Evolutionary conservation across 805 yeast species (phyloP).

Genomic region (Candida argentea): DNA sequence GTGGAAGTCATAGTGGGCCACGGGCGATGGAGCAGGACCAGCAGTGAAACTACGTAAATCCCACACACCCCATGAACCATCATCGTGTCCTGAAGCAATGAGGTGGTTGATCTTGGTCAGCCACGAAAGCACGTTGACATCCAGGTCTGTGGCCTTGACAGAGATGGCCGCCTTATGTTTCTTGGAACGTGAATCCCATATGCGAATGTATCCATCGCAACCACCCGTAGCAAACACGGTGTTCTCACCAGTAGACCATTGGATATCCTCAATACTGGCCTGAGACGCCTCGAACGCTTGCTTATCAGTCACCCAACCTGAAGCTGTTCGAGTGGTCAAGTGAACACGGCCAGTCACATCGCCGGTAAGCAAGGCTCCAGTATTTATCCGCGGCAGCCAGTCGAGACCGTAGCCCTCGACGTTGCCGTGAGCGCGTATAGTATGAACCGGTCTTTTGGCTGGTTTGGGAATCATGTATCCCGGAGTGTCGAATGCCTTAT

Average conservation of each 20-base stretch:
- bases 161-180: slow-evolving; percentile 86
- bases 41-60: slow-evolving; percentile 78
- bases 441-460: slow-evolving; percentile 71
- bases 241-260: slow-evolving; percentile 87
- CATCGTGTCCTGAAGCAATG: slow-evolving; percentile 94
- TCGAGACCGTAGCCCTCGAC: slow-evolving; percentile 97
- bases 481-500: slow-evolving; percentile 78
- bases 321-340: slow-evolving; percentile 65
- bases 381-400: slow-evolving; percentile 81
- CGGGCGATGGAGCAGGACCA: slow-evolving; percentile 57
- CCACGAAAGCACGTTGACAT: slow-evolving; percentile 95
- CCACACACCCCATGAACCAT: slow-evolving; percentile 97
- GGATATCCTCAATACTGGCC: slow-evolving; percentile 88
- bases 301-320: slow-evolving; percentile 79
- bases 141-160: slow-evolving; percentile 68
- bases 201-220: slow-evolving; percentile 80
- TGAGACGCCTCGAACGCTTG: slow-evolving; percentile 63
- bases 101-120: slow-evolving; percentile 76
- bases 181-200: slow-evolving; percentile 95
- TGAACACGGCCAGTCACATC: slow-evolving; percentile 80
- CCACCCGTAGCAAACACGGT: slow-evolving; percentile 96
- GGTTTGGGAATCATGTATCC: slow-evolving; percentile 74
- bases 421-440: slow-evolving; percentile 75
- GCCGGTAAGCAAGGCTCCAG: slow-evolving; percentile 81
- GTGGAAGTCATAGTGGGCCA: slow-evolving; percentile 93